A percentile compares a stretch with the other conserved stretches of the same genome.
Conservation (phyloP, 805 yeast genomes). For the Yamadazyma sp. region DNA sequence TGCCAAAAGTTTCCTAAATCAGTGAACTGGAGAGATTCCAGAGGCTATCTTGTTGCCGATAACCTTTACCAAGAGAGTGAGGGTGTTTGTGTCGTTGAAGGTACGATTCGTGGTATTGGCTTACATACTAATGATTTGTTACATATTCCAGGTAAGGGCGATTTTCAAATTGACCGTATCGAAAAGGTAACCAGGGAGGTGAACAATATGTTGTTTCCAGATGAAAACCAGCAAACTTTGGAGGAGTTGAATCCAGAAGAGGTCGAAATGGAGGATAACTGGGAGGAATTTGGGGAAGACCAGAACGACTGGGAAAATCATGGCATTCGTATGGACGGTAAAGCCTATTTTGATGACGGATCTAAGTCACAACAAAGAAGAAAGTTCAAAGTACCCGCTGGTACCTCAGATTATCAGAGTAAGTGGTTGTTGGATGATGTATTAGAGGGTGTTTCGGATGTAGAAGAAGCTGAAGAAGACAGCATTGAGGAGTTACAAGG, state of each 20-base stretch:
- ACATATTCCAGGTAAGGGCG: conserved; percentile 89
- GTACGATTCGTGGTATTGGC: conserved; percentile 84
- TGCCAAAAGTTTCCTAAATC: conserved; percentile 88
- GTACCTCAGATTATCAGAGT: conserved; percentile 75
- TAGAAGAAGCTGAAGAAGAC: conserved; percentile 44
- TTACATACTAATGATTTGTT: conserved; percentile 74
- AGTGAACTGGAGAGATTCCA: conserved; percentile 87
- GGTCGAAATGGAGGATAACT: conserved; percentile 43
- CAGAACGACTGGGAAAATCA: conserved; percentile 16
- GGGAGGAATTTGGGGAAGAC: conserved; percentile 31
- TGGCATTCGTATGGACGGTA: conserved; percentile 61
- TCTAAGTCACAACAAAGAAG: conserved; percentile 15
- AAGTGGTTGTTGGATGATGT: conserved; percentile 69
- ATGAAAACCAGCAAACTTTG: conserved; percentile 52
- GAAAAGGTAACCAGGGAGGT: conserved; percentile 44
- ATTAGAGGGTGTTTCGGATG: conserved; percentile 41
- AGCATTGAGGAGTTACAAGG: conserved; percentile 35
- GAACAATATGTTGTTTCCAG: conserved; percentile 25
- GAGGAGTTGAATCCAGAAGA: conserved; percentile 60
- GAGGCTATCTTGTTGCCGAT: conserved; percentile 87
- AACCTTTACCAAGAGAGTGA: conserved; percentile 43
- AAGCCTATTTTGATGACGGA: conserved; percentile 41
- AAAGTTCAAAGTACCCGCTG: conserved; percentile 56
- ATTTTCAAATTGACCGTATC: conserved; percentile 71
- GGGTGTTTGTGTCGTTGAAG: conserved; percentile 62